These are phyloP conservation scores for Neofusicoccum umdonicola DNA, from an alignment of 2,329 filamentous ascomycete species.

Conservation along the genomic window DNA sequence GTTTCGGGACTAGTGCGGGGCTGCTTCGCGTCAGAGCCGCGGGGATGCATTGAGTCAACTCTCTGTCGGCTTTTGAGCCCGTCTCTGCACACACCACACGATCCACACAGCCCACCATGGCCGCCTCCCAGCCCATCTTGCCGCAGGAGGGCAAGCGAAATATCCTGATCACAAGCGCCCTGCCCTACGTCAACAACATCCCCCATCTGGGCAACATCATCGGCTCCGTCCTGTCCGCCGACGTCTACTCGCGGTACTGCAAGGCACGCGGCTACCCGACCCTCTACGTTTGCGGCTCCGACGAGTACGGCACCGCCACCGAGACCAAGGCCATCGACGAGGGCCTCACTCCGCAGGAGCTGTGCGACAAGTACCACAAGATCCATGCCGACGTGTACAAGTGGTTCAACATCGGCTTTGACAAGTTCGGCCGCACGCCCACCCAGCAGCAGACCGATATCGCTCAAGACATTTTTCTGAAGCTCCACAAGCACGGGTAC, in stretches of 20 bases:
- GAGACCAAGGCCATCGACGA: constrained; percentile 94
- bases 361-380: constrained; percentile 90
- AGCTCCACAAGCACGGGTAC: constrained; percentile 85
- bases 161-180: constrained; percentile 84
- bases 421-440: constrained; percentile 91
- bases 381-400: constrained; percentile 89
- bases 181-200: constrained; percentile 76
- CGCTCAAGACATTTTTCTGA: constrained; percentile 83
- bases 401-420: constrained; percentile 94
- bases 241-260: constrained; percentile 73
- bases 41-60: constrained; percentile 5
- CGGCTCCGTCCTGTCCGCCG: constrained; percentile 81
- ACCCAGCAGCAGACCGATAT: constrained; percentile 88
- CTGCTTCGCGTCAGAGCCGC: constrained; percentile 9
- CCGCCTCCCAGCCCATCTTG: constrained; percentile 42
- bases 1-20: constrained; percentile 13
- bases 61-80: not conserved
- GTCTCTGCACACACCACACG: not conserved
- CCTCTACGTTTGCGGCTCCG: constrained; percentile 81
- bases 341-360: constrained; percentile 73
- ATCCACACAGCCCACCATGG: constrained; percentile 18
- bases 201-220: constrained; percentile 87
- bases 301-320: constrained; percentile 94
- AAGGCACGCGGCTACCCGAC: constrained; percentile 77
- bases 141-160: constrained; percentile 67